Percentiles rank a stretch among this genome's conserved stretches.
Conservation (phyloP, 2,329 filamentous ascomycete genomes). For the Clonostachys chloroleuca region DNA sequence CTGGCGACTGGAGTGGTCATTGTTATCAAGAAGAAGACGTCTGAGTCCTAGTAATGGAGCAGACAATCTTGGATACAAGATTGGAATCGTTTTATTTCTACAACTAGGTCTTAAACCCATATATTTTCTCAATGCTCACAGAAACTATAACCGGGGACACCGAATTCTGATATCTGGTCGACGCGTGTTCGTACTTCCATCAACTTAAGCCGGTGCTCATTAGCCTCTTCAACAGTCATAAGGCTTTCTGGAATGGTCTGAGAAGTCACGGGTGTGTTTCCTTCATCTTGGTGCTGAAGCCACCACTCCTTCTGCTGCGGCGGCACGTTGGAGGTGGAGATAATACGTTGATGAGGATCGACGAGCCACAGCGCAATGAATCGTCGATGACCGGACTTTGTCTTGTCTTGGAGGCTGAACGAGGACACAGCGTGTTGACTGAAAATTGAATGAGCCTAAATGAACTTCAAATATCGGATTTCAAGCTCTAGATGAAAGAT, state of each 20-base stretch:
- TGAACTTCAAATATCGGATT: too few species aligned
- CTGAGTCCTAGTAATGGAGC: too few species aligned
- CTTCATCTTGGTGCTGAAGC: not conserved
- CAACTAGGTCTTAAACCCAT: too few species aligned
- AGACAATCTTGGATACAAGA: too few species aligned
- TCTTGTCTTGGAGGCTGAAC: conserved; percentile 39
- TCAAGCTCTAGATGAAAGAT: too few species aligned
- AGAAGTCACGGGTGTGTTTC: too few species aligned
- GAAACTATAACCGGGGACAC: not conserved
- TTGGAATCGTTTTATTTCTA: too few species aligned
- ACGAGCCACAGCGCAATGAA: conserved; percentile 50
- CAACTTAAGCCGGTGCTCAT: conserved; percentile 2
- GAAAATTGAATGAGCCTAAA: too few species aligned
- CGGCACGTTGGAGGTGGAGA: conserved; percentile 24
- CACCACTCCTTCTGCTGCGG: conserved; percentile 24
- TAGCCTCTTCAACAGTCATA: conserved; percentile 2
- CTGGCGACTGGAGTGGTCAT: conserved; percentile 15
- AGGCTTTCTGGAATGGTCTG: not conserved
- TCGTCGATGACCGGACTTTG: conserved; percentile 43
- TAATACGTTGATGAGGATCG: conserved; percentile 34
- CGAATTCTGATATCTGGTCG: not conserved
- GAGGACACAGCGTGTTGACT: conserved; percentile 36
- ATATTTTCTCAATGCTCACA: conserved; percentile 1
- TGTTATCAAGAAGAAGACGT: conserved; percentile 18
- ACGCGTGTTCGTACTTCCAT: conserved; percentile 1